Base-by-base conservation (phyloP, 805 yeast species). In the Nadsonia fulvescens region DNA sequence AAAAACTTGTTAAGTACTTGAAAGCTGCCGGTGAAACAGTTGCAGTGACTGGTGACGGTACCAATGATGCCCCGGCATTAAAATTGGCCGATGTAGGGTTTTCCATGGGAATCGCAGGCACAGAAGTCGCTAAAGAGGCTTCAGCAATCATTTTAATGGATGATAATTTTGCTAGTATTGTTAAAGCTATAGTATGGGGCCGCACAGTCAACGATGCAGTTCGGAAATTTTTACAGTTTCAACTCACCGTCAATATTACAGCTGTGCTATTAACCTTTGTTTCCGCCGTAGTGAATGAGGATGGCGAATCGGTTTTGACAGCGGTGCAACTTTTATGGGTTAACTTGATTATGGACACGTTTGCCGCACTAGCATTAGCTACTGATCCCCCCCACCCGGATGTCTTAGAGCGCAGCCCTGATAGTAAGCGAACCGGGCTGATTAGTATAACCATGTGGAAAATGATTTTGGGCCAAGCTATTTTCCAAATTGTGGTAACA, bases 1-100 rank as follows among this genome's bases (percentile, higher is more conserved):
- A 92, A 32, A 55, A 78, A 15, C 60, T 89, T 23, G 98, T 91
- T 18, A 77, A 74, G 35, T 70, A 82, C 8, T 58, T 89, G 39
- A 71, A 74, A 42, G 57, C 61, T 18, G 60, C 70, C 44, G 92
- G 91, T 13, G 95, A 89, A 44, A 92, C 86, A 18, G 98, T 89
- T 25, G 98, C 98, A 1, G 96, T 86, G 18, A 89, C 99, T 19
- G 99, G 98, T 46, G 99, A 89, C 49, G 99, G 99, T 52, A 86
- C 96, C 6, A 89, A 89, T 49, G 99, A 89, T 61, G 98, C 96
- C 0, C 95, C 95, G 9, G 96, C 98, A 3, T 63, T 89, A 44
- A 81, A 86, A 44, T 60, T 83, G 32, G 99, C 98, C 0, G 96
- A 89, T 53, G 93, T 89, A 32, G 99, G 99, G 2, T 86, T 89